These are phyloP conservation scores for Lactifluus echinatus DNA, from an alignment of 768 basidiomycete genomes.

Conservation along the genomic window DNA sequence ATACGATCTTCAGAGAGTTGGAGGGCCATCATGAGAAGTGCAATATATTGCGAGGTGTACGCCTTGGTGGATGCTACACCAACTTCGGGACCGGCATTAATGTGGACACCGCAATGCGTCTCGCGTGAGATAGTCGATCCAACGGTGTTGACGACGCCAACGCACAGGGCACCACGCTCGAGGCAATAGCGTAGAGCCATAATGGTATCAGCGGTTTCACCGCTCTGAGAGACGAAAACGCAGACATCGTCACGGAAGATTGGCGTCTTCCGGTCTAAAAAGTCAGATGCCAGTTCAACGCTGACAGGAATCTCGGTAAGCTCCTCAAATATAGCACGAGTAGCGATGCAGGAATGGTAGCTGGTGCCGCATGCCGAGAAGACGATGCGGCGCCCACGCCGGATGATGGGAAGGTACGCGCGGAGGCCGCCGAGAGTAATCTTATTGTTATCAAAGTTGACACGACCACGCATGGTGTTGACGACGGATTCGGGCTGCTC, in stretches of 20 bases:
- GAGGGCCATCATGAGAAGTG: conserved; percentile 95
- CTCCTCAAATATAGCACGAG: conserved; percentile 96
- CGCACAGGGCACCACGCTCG: conserved; percentile 91
- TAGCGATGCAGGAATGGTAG: conserved; percentile 95
- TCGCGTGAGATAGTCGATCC: conserved; percentile 97
- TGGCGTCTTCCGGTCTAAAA: conserved; percentile 96
- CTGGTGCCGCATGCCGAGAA: conserved; percentile 98
- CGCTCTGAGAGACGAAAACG: conserved; percentile 93
- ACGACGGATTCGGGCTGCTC: conserved; percentile 98
- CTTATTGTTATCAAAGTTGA: conserved; percentile 90
- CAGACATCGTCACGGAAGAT: conserved; percentile 99
- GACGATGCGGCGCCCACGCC: conserved; percentile 88
- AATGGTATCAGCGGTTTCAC: conserved; percentile 98
- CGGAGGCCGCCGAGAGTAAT: conserved; percentile 95
- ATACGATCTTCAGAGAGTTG: conserved; percentile 97
- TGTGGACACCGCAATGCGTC: conserved; percentile 98
- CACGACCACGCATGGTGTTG: conserved; percentile 99
- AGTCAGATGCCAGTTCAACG: conserved; percentile 95
- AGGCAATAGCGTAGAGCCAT: conserved; percentile 92
- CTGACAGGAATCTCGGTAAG: conserved; percentile 97
- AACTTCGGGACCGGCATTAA: conserved; percentile 98
- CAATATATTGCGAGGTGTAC: conserved; percentile 98
- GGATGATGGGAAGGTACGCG: conserved; percentile 91
- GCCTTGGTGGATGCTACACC: conserved; percentile 99
- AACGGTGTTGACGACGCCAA: conserved; percentile 98